phyloP scores from a whole-genome alignment of 768 basidiomycete species.

The Pleurotus tuoliensis region DNA sequence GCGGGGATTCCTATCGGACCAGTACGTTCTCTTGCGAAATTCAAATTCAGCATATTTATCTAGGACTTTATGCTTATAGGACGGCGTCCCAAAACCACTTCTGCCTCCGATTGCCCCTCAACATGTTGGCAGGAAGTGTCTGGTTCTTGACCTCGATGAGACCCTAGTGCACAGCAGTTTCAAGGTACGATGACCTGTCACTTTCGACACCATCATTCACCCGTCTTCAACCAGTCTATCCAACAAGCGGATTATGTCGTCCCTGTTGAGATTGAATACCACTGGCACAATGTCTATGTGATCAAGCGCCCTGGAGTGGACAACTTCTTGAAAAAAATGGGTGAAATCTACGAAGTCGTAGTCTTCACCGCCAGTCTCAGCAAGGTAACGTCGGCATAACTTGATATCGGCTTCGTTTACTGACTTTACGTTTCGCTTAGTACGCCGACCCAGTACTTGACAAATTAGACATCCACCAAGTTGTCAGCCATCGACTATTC shows the following conservation, averaged over 20 bases:
- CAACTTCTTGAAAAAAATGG: slow-evolving; percentile 96
- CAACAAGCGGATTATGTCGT: slow-evolving; percentile 96
- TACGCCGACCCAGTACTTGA: slow-evolving; percentile 99
- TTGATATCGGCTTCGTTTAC: not conserved
- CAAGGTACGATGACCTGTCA: slow-evolving; percentile 58
- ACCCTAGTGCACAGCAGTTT: slow-evolving; percentile 97
- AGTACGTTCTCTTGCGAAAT: slow-evolving; percentile 35
- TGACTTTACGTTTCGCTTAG: slow-evolving; percentile 34
- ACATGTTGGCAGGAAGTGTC: slow-evolving; percentile 87
- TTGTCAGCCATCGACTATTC: slow-evolving; percentile 92
- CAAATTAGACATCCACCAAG: slow-evolving; percentile 89
- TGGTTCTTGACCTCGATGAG: slow-evolving; percentile 96
- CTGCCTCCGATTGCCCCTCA: slow-evolving; percentile 78
- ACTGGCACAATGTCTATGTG: slow-evolving; percentile 98
- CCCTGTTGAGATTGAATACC: slow-evolving; percentile 97
- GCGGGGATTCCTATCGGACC: slow-evolving; percentile 79
- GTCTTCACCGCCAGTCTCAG: slow-evolving; percentile 97
- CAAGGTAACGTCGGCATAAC: slow-evolving; percentile 57
- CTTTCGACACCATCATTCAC: not conserved
- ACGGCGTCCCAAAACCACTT: slow-evolving; percentile 84
- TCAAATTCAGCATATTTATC: too few relatives aligned
- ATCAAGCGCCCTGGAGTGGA: slow-evolving; percentile 99
- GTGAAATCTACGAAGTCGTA: slow-evolving; percentile 96
- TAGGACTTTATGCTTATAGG: slow-evolving; percentile 37
- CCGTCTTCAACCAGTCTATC: slow-evolving; percentile 61